phyloP scores from a whole-genome alignment of 106 monocot genomes.

The Dioscorea zingiberensis region DNA sequence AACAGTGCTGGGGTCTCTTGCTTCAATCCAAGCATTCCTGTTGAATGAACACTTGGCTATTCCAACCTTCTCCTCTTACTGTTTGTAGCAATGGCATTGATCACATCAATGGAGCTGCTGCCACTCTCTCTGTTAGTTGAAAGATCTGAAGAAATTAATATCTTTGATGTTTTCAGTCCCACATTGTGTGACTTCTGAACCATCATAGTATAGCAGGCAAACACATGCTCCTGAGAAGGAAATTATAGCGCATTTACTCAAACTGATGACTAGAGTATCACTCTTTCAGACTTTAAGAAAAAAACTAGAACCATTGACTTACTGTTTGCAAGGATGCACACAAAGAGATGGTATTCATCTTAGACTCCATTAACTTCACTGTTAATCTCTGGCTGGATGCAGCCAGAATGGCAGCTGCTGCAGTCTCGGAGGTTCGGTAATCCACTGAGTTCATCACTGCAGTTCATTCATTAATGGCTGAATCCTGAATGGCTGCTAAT shows the following conservation, averaged over 20 bases:
- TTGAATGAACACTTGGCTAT: conserved; percentile 6
- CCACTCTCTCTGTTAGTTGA: conserved; percentile 7
- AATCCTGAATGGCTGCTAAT: neutral
- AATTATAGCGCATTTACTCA: conserved; percentile 13
- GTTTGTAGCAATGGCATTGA: conserved; percentile 9
- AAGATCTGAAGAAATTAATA: conserved; percentile 11
- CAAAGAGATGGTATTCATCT: conserved; percentile 29
- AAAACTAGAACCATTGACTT: neutral
- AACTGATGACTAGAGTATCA: no score
- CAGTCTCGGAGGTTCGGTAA: conserved; percentile 49
- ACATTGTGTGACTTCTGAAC: conserved; percentile 43
- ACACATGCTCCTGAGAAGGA: conserved; percentile 47
- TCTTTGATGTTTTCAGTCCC: conserved; percentile 20
- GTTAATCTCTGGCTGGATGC: conserved; percentile 37
- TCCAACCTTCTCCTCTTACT: conserved; percentile 48
- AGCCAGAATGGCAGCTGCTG: conserved; percentile 57
- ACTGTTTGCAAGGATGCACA: neutral
- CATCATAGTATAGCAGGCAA: conserved; percentile 67
- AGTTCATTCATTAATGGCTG: neutral
- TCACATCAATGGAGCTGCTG: conserved; percentile 12
- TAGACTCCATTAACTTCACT: conserved; percentile 32
- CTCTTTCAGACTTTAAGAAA: no score
- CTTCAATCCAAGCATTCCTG: conserved; percentile 1
- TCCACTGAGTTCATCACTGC: conserved; percentile 56
- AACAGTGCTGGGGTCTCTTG: conserved; percentile 11